Percentiles rank a stretch among this genome's conserved stretches.
Evolutionary conservation across 148 eudicot species (phyloP).

Genomic region (Amaranthus hypochondriacus): DNA sequence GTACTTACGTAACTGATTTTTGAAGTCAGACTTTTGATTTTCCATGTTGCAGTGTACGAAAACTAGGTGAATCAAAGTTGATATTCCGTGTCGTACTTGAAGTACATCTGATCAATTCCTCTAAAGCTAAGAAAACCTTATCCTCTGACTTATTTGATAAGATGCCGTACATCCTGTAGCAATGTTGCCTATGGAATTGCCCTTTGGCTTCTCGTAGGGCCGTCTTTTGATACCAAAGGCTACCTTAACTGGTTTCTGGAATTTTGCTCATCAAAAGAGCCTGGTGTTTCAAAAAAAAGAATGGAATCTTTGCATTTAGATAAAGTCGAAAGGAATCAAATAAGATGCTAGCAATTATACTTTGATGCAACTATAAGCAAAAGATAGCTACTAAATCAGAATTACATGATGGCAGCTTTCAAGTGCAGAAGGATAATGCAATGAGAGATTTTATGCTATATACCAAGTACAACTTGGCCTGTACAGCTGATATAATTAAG

Average conservation of each 20-base stretch:
- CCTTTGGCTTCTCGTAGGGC: constrained; percentile 12
- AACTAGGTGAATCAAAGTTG: neutral
- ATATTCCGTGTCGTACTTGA: constrained; percentile 14
- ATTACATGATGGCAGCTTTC: too few relatives aligned
- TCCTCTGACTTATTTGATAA: constrained; percentile 9
- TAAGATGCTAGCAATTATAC: neutral
- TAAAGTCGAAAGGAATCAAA: constrained; percentile 11
- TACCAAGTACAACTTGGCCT: too few relatives aligned
- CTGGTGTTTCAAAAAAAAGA: neutral
- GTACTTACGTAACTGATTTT: neutral
- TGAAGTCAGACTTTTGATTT: neutral
- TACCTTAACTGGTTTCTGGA: constrained; percentile 33
- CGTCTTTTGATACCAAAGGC: neutral
- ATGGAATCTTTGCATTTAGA: constrained; percentile 5
- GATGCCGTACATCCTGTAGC: constrained; percentile 3
- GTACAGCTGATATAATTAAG: too few relatives aligned
- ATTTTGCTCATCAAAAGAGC: neutral
- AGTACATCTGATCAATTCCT: constrained; percentile 13
- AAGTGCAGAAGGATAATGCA: too few relatives aligned
- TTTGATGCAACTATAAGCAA: neutral
- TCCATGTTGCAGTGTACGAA: neutral
- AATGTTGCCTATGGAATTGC: constrained; percentile 1
- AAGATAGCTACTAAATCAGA: too few relatives aligned
- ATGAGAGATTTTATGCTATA: too few relatives aligned
- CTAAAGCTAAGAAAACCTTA: neutral